These are phyloP conservation scores for Dipteronia sinensis DNA, from an alignment of 345 rosid genomes.

Conservation along the genomic window DNA sequence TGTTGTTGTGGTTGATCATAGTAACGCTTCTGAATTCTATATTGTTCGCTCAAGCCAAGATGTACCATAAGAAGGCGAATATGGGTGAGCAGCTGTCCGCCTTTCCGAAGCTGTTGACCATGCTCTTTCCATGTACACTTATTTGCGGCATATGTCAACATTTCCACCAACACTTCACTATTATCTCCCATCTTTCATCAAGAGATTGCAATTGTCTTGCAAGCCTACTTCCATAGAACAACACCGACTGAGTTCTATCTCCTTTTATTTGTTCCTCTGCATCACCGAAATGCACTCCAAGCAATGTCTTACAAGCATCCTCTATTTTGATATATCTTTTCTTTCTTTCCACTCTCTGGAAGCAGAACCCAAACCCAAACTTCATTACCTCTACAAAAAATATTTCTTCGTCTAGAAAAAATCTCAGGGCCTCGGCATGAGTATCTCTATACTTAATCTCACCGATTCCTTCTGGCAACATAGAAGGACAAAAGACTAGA, in stretches of 20 bases:
- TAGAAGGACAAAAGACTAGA: neutral
- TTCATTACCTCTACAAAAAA: too few relatives aligned
- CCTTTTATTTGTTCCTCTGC: neutral
- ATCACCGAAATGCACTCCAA: neutral
- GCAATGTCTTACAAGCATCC: neutral
- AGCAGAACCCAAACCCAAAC: neutral
- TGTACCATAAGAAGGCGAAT: constrained; percentile 28
- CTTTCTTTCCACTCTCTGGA: too few relatives aligned
- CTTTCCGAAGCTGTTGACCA: constrained; percentile 23
- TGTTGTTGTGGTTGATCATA: neutral
- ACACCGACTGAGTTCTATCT: constrained; percentile 16
- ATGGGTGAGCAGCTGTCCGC: constrained; percentile 33
- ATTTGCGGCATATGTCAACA: constrained; percentile 26
- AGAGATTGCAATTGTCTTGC: too few relatives aligned
- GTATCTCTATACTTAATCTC: constrained; percentile 21
- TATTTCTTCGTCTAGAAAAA: neutral
- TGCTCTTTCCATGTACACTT: constrained; percentile 29
- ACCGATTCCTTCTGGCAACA: constrained; percentile 25
- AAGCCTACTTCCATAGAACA: constrained; percentile 17
- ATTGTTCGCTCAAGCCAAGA: constrained; percentile 24
- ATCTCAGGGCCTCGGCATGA: neutral
- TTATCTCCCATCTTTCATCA: too few relatives aligned
- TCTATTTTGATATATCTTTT: neutral
- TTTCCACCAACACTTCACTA: too few relatives aligned
- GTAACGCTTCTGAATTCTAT: neutral